Evolutionary conservation across 2,329 filamentous ascomycete species (phyloP).

Genomic region (Zarea fungicola): DNA sequence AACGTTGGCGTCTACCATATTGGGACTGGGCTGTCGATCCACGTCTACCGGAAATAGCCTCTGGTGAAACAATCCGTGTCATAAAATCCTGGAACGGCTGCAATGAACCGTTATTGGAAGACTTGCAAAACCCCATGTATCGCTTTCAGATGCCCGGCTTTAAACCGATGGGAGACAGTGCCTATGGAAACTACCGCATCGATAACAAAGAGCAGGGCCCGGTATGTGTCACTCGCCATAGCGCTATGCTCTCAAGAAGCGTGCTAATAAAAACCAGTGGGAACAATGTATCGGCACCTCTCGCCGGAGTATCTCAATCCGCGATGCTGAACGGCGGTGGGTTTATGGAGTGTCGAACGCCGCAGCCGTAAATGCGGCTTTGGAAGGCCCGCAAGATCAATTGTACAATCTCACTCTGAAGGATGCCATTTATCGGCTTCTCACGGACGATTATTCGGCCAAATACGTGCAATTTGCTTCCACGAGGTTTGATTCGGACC

Average conservation of each 20-base stretch:
- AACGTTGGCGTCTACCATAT: slow-evolving; percentile 27
- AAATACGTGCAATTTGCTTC: slow-evolving; percentile 18
- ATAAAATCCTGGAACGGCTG: slow-evolving; percentile 16
- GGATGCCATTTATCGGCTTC: slow-evolving; percentile 21
- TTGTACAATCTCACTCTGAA: slow-evolving; percentile 5
- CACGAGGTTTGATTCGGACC: not conserved
- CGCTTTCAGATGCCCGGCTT: slow-evolving; percentile 20
- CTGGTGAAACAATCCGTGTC: slow-evolving; percentile 13
- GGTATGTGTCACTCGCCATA: not conserved
- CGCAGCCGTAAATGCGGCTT: not conserved
- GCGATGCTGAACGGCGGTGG: not conserved
- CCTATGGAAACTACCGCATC: slow-evolving; percentile 1
- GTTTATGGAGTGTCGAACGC: not conserved
- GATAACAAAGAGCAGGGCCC: not conserved
- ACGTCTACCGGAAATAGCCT: slow-evolving; percentile 6
- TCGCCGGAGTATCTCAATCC: not conserved
- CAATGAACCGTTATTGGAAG: slow-evolving; percentile 10
- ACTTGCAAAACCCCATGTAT: not conserved
- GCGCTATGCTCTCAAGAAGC: not conserved
- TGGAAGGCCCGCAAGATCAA: not conserved
- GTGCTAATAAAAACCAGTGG: not conserved
- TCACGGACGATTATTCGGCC: slow-evolving; percentile 21
- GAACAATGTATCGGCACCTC: not conserved
- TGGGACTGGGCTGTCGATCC: slow-evolving; percentile 29
- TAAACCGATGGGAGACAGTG: not conserved